Evolutionary conservation across 1,284 basidiomycete species (phyloP).

Genomic region (Pascua sp.): DNA sequence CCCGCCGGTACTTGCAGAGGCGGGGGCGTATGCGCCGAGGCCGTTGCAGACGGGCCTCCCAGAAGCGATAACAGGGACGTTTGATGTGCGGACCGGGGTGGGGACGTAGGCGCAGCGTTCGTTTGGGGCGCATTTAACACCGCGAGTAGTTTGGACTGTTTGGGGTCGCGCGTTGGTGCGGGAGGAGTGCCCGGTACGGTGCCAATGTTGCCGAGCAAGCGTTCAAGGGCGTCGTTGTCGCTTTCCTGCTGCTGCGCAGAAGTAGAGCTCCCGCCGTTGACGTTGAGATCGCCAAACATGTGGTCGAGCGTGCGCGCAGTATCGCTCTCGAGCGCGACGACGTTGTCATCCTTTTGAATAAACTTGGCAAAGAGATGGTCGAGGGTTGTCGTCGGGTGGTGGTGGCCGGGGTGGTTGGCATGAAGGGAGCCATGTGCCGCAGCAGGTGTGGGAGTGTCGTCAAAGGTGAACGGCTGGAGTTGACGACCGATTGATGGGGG

Average conservation of each 20-base stretch:
- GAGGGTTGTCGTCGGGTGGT: slow-evolving; percentile 23
- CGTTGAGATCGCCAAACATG: slow-evolving; percentile 31
- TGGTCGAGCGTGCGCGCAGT: slow-evolving; percentile 32
- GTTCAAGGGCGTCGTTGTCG: slow-evolving; percentile 38
- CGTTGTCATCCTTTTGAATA: slow-evolving; percentile 34
- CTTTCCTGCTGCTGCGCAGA: slow-evolving; percentile 13
- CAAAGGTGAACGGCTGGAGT: slow-evolving; percentile 38
- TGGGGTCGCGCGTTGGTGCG: slow-evolving; percentile 3
- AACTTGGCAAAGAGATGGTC: slow-evolving; percentile 41
- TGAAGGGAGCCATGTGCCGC: neutral
- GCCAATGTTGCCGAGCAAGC: slow-evolving; percentile 29
- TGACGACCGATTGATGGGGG: slow-evolving; percentile 15
- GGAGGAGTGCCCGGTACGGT: slow-evolving; percentile 1
- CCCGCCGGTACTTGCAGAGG: neutral
- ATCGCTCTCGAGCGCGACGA: slow-evolving; percentile 18
- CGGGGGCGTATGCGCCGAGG: neutral
- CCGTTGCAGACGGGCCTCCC: neutral
- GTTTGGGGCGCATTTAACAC: slow-evolving; percentile 4
- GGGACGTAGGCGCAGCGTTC: neutral
- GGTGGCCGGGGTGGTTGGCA: neutral
- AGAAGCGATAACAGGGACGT: slow-evolving; percentile 16
- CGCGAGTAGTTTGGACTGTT: slow-evolving; percentile 14
- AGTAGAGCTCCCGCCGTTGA: slow-evolving; percentile 12
- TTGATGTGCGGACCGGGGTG: slow-evolving; percentile 11
- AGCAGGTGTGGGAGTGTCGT: slow-evolving; percentile 14